These are phyloP conservation scores for Stachybotrys elegans DNA, from an alignment of 2,329 filamentous ascomycete species.

Conservation along the genomic window DNA sequence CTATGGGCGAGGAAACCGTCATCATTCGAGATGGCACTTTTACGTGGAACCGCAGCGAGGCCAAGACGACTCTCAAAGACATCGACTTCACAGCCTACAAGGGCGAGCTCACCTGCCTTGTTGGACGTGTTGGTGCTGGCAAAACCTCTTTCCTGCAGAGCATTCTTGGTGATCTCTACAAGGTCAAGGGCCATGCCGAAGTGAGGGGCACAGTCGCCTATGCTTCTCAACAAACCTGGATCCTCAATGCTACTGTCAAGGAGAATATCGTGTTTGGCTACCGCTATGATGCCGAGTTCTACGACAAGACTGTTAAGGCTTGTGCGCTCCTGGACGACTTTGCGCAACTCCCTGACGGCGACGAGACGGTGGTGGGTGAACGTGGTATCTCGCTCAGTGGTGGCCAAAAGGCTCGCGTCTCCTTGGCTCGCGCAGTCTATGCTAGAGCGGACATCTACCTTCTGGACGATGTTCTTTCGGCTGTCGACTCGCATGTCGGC, in stretches of 20 bases:
- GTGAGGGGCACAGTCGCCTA: constrained; percentile 83
- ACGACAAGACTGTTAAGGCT: constrained; percentile 85
- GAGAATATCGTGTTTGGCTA: constrained; percentile 98
- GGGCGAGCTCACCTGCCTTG: constrained; percentile 86
- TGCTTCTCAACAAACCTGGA: constrained; percentile 89
- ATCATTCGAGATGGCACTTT: constrained; percentile 81
- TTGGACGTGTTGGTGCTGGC: constrained; percentile 89
- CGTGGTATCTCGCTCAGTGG: constrained; percentile 93
- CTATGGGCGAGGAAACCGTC: constrained; percentile 80
- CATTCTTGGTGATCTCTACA: constrained; percentile 88
- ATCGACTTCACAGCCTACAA: constrained; percentile 88
- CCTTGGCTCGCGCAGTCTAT: constrained; percentile 89
- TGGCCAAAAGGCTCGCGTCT: constrained; percentile 91
- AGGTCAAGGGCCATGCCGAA: constrained; percentile 75
- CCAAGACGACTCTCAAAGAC: constrained; percentile 66
- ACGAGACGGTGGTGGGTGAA: constrained; percentile 94
- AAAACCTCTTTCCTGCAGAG: constrained; percentile 91
- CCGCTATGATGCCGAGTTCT: constrained; percentile 88
- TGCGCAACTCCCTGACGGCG: constrained; percentile 85
- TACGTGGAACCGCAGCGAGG: constrained; percentile 86
- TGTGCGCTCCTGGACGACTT: constrained; percentile 92
- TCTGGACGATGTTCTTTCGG: constrained; percentile 88
- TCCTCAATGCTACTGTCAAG: constrained; percentile 95
- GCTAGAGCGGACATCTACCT: constrained; percentile 95
- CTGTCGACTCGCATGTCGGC: constrained; percentile 97